These are phyloP conservation scores for Persicaria tinctoria DNA, from an alignment of 148 eudicot genomes.

Conservation along the genomic window DNA sequence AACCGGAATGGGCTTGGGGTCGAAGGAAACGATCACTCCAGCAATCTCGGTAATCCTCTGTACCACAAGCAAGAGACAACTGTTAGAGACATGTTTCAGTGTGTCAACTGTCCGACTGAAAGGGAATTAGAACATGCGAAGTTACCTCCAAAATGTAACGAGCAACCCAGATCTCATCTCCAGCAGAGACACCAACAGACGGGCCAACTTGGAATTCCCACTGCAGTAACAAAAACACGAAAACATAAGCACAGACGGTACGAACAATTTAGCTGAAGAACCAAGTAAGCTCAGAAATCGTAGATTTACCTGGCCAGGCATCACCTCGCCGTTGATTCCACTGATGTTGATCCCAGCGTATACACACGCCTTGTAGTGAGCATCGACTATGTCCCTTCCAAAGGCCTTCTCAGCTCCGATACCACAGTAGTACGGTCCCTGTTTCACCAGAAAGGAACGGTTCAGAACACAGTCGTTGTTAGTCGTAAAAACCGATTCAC, in stretches of 20 bases:
- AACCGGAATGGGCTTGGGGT: slow-evolving; percentile 42
- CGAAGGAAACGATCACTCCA: slow-evolving; percentile 34
- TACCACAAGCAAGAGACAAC: not conserved
- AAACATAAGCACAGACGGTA: not conserved
- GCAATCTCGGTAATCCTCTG: slow-evolving; percentile 45
- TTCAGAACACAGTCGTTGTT: not conserved
- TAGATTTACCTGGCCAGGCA: slow-evolving; percentile 58
- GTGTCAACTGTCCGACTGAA: not conserved
- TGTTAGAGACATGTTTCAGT: too few species aligned
- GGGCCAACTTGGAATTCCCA: slow-evolving; percentile 57
- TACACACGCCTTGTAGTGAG: slow-evolving; percentile 62
- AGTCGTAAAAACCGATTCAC: not conserved
- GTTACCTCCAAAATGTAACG: slow-evolving; percentile 42
- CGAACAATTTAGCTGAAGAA: not conserved
- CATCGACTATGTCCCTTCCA: slow-evolving; percentile 45
- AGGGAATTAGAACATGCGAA: not conserved
- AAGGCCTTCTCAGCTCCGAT: slow-evolving; percentile 12
- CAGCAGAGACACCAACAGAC: slow-evolving; percentile 36
- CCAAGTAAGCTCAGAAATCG: not conserved
- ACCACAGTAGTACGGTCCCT: slow-evolving; percentile 14
- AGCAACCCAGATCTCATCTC: slow-evolving; percentile 49
- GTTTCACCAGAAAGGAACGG: not conserved
- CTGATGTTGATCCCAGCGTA: slow-evolving; percentile 58
- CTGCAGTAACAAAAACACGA: slow-evolving; percentile 18
- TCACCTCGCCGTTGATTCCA: slow-evolving; percentile 64